phyloP scores from a whole-genome alignment of 805 yeast genomes.

The Tetrapisispora iriomotensis region DNA sequence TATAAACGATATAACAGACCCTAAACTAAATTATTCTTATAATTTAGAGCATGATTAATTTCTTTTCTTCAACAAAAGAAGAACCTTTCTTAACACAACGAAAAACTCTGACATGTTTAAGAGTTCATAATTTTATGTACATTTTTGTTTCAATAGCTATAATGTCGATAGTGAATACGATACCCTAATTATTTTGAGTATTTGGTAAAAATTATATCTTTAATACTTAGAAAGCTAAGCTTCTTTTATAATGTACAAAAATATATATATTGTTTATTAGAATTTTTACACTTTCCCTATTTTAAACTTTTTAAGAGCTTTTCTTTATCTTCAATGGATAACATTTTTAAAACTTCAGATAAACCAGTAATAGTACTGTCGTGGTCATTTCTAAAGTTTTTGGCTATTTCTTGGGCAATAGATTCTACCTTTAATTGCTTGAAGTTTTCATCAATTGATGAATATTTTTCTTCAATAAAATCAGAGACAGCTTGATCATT shows the following conservation, averaged over 20 bases:
- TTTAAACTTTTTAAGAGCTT: conserved; percentile 31
- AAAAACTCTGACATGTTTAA: too few relatives aligned
- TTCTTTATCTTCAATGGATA: conserved; percentile 47
- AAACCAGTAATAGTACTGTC: conserved; percentile 45
- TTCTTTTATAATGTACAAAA: background rate
- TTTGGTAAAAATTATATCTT: too few relatives aligned
- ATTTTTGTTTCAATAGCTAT: too few relatives aligned
- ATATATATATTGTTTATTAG: background rate
- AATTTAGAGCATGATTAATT: too few relatives aligned
- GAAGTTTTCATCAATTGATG: conserved; percentile 47
- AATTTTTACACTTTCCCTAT: conserved; percentile 5
- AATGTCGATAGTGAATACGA: too few relatives aligned
- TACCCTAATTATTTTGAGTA: too few relatives aligned
- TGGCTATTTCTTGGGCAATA: conserved; percentile 54
- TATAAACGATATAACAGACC: too few relatives aligned
- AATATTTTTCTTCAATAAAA: conserved; percentile 78
- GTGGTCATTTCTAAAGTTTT: conserved; percentile 46
- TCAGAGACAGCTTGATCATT: conserved; percentile 70
- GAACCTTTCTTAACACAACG: too few relatives aligned
- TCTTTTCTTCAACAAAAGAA: too few relatives aligned
- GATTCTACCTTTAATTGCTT: conserved; percentile 58
- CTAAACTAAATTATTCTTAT: too few relatives aligned
- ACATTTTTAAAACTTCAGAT: conserved; percentile 42
- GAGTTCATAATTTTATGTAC: too few relatives aligned
- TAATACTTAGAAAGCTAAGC: too few relatives aligned